Evolutionary conservation across 2,329 filamentous ascomycete species (phyloP).

Genomic region (Ophiocordyceps unilateralis): DNA sequence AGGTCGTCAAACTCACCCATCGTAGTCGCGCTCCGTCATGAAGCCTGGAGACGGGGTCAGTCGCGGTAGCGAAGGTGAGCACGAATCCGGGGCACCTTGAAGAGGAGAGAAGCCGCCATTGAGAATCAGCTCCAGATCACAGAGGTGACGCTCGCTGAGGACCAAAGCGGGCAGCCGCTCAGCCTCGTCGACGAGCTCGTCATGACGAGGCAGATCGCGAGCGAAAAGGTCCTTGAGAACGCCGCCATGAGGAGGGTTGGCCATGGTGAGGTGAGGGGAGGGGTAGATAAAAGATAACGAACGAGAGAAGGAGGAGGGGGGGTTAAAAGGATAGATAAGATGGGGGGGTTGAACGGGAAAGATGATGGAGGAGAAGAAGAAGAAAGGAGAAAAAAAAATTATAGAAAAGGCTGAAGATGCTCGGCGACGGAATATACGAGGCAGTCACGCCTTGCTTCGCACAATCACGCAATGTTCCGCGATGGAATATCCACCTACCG

Average conservation of each 20-base stretch:
- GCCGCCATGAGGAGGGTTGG: constrained; percentile 68
- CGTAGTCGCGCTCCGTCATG: constrained; percentile 94
- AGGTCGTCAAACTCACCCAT: constrained; percentile 43
- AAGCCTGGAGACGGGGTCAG: constrained; percentile 45
- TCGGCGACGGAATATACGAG: background rate
- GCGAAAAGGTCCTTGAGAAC: constrained; percentile 95
- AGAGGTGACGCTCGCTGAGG: constrained; percentile 86
- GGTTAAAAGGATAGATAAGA: background rate
- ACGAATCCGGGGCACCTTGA: constrained; percentile 49
- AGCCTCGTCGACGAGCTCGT: constrained; percentile 65
- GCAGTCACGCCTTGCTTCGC: background rate
- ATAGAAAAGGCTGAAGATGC: no score
- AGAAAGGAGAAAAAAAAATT: background rate
- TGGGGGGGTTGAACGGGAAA: background rate
- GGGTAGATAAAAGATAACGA: background rate
- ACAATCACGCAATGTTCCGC: background rate
- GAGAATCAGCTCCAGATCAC: constrained; percentile 92
- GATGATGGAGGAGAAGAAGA: background rate
- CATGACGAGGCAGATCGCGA: constrained; percentile 71
- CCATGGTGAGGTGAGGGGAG: constrained; percentile 27
- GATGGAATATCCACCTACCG: background rate
- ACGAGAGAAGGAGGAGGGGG: constrained; percentile 1
- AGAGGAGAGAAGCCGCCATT: constrained; percentile 96
- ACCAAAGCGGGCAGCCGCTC: constrained; percentile 72
- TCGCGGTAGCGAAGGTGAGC: background rate